These are phyloP conservation scores for Coniella lustricola DNA, from an alignment of 2,329 filamentous ascomycete species.

Conservation along the genomic window DNA sequence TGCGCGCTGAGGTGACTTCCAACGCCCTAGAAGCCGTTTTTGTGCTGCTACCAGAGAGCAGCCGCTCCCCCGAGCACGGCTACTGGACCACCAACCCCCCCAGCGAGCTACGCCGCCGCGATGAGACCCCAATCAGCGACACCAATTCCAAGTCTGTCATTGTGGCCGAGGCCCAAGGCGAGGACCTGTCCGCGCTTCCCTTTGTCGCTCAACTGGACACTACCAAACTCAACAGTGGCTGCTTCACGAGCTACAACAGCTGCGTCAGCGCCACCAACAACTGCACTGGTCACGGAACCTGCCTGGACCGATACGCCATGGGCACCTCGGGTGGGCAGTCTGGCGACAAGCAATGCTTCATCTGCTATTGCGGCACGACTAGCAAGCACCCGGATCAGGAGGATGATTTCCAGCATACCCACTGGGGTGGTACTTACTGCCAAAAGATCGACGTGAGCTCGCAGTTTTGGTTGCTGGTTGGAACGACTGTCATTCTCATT, in stretches of 20 bases:
- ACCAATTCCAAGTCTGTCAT: slow-evolving; percentile 17
- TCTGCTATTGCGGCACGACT: slow-evolving; percentile 66
- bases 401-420: slow-evolving; percentile 33
- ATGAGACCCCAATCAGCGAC: slow-evolving; percentile 38
- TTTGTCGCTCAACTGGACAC: slow-evolving; percentile 28
- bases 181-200: slow-evolving; percentile 23
- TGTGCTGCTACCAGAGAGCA: slow-evolving; percentile 45
- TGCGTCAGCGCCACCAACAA: slow-evolving; percentile 66
- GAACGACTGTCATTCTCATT: slow-evolving; percentile 65
- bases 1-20: slow-evolving; percentile 37
- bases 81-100: slow-evolving; percentile 33
- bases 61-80: slow-evolving; percentile 28
- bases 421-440: slow-evolving; percentile 82
- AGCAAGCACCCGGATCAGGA: slow-evolving; percentile 32
- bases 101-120: slow-evolving; percentile 40
- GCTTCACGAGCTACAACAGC: slow-evolving; percentile 62
- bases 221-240: slow-evolving; percentile 52
- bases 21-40: slow-evolving; percentile 51
- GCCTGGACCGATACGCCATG: slow-evolving; percentile 57
- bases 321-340: slow-evolving; percentile 32
- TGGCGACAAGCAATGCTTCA: slow-evolving; percentile 56
- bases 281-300: slow-evolving; percentile 78
- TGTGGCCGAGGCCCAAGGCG: slow-evolving; percentile 13
- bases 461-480: slow-evolving; percentile 80
- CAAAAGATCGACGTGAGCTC: slow-evolving; percentile 87